Evolutionary conservation across 2,329 filamentous ascomycete genomes (phyloP).

Genomic region (Tolypocladium paradoxum): DNA sequence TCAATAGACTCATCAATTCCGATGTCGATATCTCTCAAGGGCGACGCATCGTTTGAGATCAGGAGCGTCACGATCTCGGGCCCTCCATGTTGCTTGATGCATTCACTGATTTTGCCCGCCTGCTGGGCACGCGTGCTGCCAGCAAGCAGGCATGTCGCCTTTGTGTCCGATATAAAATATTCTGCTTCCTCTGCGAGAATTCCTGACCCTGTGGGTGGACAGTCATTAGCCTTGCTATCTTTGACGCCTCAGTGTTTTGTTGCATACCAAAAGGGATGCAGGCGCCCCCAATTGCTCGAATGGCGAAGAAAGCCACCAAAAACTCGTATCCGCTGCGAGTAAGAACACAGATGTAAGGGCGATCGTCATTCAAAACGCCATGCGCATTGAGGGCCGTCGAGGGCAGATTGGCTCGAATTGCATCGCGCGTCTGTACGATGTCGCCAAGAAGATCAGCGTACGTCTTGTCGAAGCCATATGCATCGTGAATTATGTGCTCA

Average conservation of each 20-base stretch:
- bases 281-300: constrained; percentile 10
- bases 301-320: constrained; percentile 12
- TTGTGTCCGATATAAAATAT: constrained; percentile 5
- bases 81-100: no score
- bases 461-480: constrained; percentile 10
- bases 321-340: constrained; percentile 12
- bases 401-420: constrained; percentile 3
- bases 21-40: constrained; percentile 1
- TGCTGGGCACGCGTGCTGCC: neutral
- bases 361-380: constrained; percentile 2
- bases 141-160: constrained; percentile 4
- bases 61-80: neutral
- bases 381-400: constrained; percentile 1
- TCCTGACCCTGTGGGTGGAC: constrained; percentile 1
- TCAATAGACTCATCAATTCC: constrained; percentile 3
- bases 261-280: constrained; percentile 8
- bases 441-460: constrained; percentile 10
- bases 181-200: constrained; percentile 7
- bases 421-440: constrained; percentile 7
- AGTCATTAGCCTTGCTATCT: neutral
- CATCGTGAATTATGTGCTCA: constrained; percentile 6
- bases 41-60: constrained; percentile 5
- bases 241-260: neutral
- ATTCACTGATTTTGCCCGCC: neutral
- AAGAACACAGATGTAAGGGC: constrained; percentile 6